Evolutionary conservation across 345 rosid genomes (phyloP), one percentile per base, ranked within the genome.

Genomic region (Aethionema arabicum): DNA sequence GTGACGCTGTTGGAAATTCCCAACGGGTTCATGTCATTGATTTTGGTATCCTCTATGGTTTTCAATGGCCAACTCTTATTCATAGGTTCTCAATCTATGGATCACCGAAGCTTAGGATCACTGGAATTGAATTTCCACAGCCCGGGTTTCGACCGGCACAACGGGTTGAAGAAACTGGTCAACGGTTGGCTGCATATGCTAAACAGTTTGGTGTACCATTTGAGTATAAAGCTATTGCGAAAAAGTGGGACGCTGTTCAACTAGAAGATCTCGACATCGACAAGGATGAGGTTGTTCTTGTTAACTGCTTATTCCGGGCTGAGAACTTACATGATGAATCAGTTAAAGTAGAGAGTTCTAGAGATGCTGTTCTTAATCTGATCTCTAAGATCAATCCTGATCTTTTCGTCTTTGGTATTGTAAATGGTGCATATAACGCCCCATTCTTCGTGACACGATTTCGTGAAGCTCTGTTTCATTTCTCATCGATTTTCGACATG

Each of bases 101-200:
- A 1, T 83, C 95, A 13, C 97, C 97, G 0, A 90, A 75, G 74
- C 63, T 95, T 66, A 79, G 95, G 70, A 82, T 95, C 57, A 95
- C 99, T 0, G 99, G 97, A 52, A 83, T 95, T 51, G 99, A 95
- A 58, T 81, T 90, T 64, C 99, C 99, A 5, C 97, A 84, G 70
- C 88, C 86, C 7, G 99, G 99, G 11, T 86, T 90, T 74, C 82
- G 96, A 41, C 97, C 96, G 1, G 84, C 89, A 8, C 96, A 88
- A 79, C 72, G 91, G 57, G 85, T 90, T 45, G 86, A 82, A 76
- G 99, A 90, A 76, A 88, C 96, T 49, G 97, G 99, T 35, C 80
- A 83, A 27, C 82, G 95, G 57, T 74, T 95, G 66, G 89, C 79
- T 10, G 86, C 79, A 30, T 95, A 87, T 81, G 96, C 97, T 6